phyloP scores from a whole-genome alignment of 106 monocot genomes.

The Allium cepa region DNA sequence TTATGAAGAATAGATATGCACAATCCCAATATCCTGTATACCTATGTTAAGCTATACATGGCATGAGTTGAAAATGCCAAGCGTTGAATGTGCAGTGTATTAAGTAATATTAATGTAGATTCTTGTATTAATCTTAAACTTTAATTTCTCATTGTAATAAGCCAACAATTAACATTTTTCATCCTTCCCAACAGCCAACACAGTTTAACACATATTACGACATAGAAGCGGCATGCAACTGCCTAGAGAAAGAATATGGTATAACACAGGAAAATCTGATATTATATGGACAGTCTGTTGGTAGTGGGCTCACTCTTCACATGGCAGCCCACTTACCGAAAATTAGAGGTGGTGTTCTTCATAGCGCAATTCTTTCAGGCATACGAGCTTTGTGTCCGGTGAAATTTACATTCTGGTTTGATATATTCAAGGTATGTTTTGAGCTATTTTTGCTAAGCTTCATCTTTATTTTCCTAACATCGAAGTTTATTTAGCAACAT shows the following conservation, averaged over 20 bases:
- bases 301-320: constrained; percentile 90
- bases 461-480: neutral
- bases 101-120: too few relatives aligned
- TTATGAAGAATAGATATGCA: too few relatives aligned
- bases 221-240: constrained; percentile 93
- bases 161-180: neutral
- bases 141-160: too few relatives aligned
- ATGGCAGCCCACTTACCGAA: constrained; percentile 58
- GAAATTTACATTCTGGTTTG: constrained; percentile 94
- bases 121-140: too few relatives aligned
- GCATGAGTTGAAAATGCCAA: too few relatives aligned
- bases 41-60: too few relatives aligned
- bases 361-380: constrained; percentile 91
- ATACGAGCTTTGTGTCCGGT: constrained; percentile 89
- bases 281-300: constrained; percentile 94
- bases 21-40: too few relatives aligned
- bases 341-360: constrained; percentile 78
- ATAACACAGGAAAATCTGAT: constrained; percentile 77
- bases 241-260: constrained; percentile 65
- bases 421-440: constrained; percentile 79
- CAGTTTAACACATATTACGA: constrained; percentile 92
- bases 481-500: neutral
- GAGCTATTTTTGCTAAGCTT: neutral
- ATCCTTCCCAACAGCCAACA: constrained; percentile 48
- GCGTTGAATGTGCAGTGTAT: too few relatives aligned